A percentile compares a stretch with the other conserved stretches of the same genome.
phyloP scores from a whole-genome alignment of 2,329 filamentous ascomycete genomes.

The Macrophomina phaseolina region DNA sequence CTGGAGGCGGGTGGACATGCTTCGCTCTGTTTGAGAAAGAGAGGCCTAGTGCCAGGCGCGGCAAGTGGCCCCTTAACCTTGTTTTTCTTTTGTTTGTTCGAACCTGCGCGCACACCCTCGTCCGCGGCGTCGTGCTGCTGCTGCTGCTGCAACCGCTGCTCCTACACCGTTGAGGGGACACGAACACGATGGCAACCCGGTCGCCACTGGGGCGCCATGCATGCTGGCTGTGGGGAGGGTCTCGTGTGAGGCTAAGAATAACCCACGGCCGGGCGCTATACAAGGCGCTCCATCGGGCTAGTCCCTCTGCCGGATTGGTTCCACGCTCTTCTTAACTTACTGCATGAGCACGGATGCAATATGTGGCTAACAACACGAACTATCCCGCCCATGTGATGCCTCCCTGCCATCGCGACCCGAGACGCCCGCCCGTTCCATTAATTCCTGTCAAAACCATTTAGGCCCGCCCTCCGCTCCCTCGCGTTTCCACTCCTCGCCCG shows the following conservation, averaged over 20 bases:
- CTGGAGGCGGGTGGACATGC: background rate
- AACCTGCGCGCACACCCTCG: background rate
- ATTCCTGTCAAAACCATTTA: slow-evolving; percentile 13
- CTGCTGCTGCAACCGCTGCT: background rate
- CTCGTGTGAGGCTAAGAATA: slow-evolving; percentile 25
- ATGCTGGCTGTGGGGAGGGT: background rate
- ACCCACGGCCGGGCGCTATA: slow-evolving; percentile 18
- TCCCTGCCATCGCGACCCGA: background rate
- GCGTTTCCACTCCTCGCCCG: background rate
- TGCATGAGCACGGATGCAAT: slow-evolving; percentile 17
- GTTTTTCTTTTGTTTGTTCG: background rate
- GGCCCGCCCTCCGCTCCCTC: slow-evolving; percentile 3
- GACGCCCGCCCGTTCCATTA: slow-evolving; percentile 1
- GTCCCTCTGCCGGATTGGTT: background rate
- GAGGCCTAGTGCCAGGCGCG: background rate
- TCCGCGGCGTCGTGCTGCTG: background rate
- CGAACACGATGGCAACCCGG: background rate
- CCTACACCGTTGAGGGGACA: background rate
- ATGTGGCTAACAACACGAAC: background rate
- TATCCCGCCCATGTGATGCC: slow-evolving; percentile 16
- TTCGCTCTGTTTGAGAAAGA: slow-evolving; percentile 10
- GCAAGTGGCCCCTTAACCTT: background rate
- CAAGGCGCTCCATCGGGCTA: slow-evolving; percentile 7
- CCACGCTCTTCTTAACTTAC: background rate
- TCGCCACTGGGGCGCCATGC: background rate